Conservation (phyloP, 1,139 yeast species). For the Scheffersomyces parashehatae region DNA sequence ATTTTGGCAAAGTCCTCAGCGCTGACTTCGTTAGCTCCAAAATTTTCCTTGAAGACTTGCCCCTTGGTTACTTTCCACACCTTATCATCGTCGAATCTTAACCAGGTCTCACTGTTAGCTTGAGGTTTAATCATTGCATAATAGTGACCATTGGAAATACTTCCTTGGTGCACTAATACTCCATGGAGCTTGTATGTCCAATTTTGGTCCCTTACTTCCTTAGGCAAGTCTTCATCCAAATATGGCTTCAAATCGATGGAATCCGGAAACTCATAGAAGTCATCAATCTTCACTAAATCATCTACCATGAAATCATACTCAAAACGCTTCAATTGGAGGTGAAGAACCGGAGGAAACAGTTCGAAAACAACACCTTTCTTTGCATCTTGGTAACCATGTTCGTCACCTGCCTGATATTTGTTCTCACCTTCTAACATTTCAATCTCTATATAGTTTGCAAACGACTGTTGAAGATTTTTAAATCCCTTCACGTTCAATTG, state of each 20-base stretch:
- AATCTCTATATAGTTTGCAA: constrained; percentile 81
- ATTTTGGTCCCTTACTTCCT: constrained; percentile 49
- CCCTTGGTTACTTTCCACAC: constrained; percentile 83
- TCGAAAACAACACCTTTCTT: constrained; percentile 93
- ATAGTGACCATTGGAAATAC: constrained; percentile 93
- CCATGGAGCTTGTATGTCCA: constrained; percentile 88
- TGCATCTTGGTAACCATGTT: constrained; percentile 87
- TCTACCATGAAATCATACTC: constrained; percentile 93
- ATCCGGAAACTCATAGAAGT: constrained; percentile 87
- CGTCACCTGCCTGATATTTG: constrained; percentile 90
- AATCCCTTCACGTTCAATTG: constrained; percentile 91
- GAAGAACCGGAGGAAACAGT: constrained; percentile 88
- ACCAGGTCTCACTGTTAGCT: constrained; percentile 67
- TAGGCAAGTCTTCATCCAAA: constrained; percentile 59
- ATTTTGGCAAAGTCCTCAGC: constrained; percentile 49
- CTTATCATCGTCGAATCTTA: constrained; percentile 89
- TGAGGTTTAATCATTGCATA: constrained; percentile 90
- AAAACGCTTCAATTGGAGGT: constrained; percentile 88
- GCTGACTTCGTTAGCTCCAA: constrained; percentile 70
- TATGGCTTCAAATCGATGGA: constrained; percentile 78
- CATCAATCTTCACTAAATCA: constrained; percentile 87
- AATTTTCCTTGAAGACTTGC: constrained; percentile 91
- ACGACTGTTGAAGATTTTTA: constrained; percentile 69
- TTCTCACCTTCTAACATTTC: constrained; percentile 94
- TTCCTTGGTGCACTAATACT: constrained; percentile 94